Base-by-base conservation (phyloP, 1,284 basidiomycete species). In the Rhodotorula sp. region DNA sequence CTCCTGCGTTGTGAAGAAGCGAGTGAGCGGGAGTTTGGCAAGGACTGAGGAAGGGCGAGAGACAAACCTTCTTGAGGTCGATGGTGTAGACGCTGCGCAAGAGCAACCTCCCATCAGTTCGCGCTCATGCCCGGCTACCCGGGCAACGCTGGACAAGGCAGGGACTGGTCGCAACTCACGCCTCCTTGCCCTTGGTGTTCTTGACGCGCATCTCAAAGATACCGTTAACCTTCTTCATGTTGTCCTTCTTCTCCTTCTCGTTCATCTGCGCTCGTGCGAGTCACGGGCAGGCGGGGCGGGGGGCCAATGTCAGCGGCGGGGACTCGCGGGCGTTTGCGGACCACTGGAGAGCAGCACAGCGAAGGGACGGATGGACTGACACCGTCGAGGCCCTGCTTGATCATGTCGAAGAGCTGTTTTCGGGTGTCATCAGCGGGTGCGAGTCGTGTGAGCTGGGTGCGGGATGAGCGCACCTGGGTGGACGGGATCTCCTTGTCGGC, bases 51-150 rank as follows among this genome's bases (percentile, higher is more conserved):
- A 31, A 2, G 46, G n/a, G 2, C 1, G 2, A 1, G 10, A 16
- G 44, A 69, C 77, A 69, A 71, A 80, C 80, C 83, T 93, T 90
- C 86, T 99, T 99, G 79, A 97, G 80, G 84, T 98, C 95, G 76
- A 98, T 75, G 7, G 74, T 75, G 65, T 66, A 75, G 30, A 66
- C 47, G 40, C 40, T 44, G 40, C 13, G 7, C 9, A 44, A 44
- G 11, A 44, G 15, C 5, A 11, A 44, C 40, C 10, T 44, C 3
- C 40, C 40, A 13, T 44, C 40, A 44, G 40, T 44, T 13, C 40
- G 40, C 40, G 11, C 40, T 44, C 16, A 34, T 34, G 34, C 34
- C 34, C 10, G 34, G 34, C 34, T 34, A 10, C 34, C 34, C 34
- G 10, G 34, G 34, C 34, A 34, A 34, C 40, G 40, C 16, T 44